phyloP scores from a whole-genome alignment of 1,284 basidiomycete genomes.

The Pterula multifida region DNA sequence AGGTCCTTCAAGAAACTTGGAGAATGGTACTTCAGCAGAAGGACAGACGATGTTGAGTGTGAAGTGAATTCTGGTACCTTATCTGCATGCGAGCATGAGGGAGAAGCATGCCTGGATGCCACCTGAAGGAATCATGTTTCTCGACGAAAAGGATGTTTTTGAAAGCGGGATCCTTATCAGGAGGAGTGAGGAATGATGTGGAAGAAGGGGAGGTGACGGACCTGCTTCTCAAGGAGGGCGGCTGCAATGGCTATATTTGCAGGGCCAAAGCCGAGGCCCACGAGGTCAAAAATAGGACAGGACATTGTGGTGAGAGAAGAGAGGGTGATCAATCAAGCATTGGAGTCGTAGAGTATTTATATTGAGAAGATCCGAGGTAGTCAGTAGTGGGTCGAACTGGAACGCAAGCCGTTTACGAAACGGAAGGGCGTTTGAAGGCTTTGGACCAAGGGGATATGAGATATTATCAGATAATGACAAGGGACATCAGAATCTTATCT shows the following conservation, averaged over 20 bases:
- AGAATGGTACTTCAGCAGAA: constrained; percentile 4
- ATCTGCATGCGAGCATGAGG: constrained; percentile 50
- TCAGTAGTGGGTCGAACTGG: no score
- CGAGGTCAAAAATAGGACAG: constrained; percentile 28
- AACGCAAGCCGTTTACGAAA: no score
- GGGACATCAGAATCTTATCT: no score
- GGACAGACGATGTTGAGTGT: not conserved
- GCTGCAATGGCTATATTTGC: constrained; percentile 46
- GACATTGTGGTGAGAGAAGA: constrained; percentile 8
- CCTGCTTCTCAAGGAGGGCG: constrained; percentile 33
- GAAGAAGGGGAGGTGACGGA: not conserved
- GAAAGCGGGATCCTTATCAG: constrained; percentile 13
- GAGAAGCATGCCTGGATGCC: constrained; percentile 51
- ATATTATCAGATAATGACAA: no score
- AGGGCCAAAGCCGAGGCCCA: constrained; percentile 50
- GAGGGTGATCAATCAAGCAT: not conserved
- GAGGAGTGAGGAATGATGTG: constrained; percentile 3
- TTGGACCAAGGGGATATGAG: no score
- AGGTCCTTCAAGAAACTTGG: constrained; percentile 47
- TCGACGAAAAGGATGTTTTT: constrained; percentile 39
- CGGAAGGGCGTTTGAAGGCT: no score
- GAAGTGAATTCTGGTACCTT: constrained; percentile 18
- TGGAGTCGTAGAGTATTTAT: not conserved
- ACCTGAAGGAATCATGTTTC: constrained; percentile 33
- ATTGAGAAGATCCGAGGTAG: no score